A percentile compares a stretch with the other conserved stretches of the same genome.
These are phyloP conservation scores for Neurospora sp. DNA, from an alignment of 495 filamentous ascomycete genomes.

Conservation along the genomic window DNA sequence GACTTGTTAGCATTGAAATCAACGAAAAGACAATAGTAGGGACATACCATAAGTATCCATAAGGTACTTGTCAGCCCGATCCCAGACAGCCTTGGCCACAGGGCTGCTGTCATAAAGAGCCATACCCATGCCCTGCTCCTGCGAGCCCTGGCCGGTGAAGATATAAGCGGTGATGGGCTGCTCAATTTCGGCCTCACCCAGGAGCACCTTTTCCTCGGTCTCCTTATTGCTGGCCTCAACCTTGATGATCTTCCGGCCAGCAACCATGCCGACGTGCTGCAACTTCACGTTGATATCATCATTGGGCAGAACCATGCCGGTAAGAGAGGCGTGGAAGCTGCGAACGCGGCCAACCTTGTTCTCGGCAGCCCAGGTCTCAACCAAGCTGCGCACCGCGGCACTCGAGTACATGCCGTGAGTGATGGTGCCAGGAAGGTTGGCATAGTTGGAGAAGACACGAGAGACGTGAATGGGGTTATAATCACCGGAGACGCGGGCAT, in stretches of 20 bases:
- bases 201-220: slow-evolving; percentile 86
- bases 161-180: slow-evolving; percentile 96
- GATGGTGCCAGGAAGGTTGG: slow-evolving; percentile 89
- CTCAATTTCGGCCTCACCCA: slow-evolving; percentile 95
- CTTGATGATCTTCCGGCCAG: slow-evolving; percentile 97
- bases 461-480: slow-evolving; percentile 99
- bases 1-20: slow-evolving; percentile 29
- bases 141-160: slow-evolving; percentile 95
- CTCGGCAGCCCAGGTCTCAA: slow-evolving; percentile 98
- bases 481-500: slow-evolving; percentile 93
- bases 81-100: slow-evolving; percentile 96
- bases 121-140: slow-evolving; percentile 99
- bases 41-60: slow-evolving; percentile 91
- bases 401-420: slow-evolving; percentile 99
- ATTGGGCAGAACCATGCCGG: slow-evolving; percentile 96
- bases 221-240: slow-evolving; percentile 90
- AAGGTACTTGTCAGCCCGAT: slow-evolving; percentile 94
- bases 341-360: slow-evolving; percentile 96
- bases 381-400: slow-evolving; percentile 92
- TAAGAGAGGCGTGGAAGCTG: slow-evolving; percentile 88
- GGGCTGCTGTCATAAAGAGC: slow-evolving; percentile 87
- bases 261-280: slow-evolving; percentile 95
- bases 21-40: not conserved
- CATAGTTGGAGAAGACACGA: slow-evolving; percentile 88
- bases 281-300: slow-evolving; percentile 89